Base-by-base conservation (phyloP, 768 basidiomycete genomes). In the Pilatotrama ljubarskyi region DNA sequence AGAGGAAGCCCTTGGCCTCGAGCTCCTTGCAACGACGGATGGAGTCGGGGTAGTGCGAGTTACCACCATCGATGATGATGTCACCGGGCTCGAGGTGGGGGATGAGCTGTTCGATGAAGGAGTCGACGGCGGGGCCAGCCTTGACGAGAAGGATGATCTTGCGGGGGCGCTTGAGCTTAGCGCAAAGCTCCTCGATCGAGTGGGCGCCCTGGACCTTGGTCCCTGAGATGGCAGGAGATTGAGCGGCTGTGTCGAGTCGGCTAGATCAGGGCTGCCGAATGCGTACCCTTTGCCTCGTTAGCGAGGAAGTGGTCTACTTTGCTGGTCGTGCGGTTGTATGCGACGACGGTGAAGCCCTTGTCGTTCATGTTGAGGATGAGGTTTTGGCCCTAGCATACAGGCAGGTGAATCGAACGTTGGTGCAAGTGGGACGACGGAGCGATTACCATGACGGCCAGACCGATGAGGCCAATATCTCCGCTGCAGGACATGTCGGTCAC, bases 21-120 rank as follows among this genome's bases (percentile, higher is more conserved):
- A 98, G 88, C 72, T 96, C 94, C 73, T 92, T 78, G 69, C 88
- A 82, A 70, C 97, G 93, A 69, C 97, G 95, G 77, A 95, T 95
- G 36, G 93, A 91, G 75, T 99, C 97, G 62, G 97, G 97, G 81
- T 91, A 99, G 77, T 98, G 95, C 44, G 96, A 98, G 80, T 99
- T 99, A 70, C 97, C 97, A 69, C 97, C 97, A 75, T 99, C 97
- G 68, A 99, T 98, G 82, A 99, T 84, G 81, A 99, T 98, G 77
- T 99, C 97, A 68, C 97, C 97, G 71, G 86, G 75, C 74, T 98
- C 95, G 66, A 99, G 90, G 74, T 88, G 78, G 55, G 96, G 95
- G 61, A 82, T 83, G 61, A 98, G 89, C 76, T 93, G 91, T 20
- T 77, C 69, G 76, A 99, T 99, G 78, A 98, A 98, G 72, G 86